phyloP scores from a whole-genome alignment of 2,329 filamentous ascomycete species.

The Talaromyces islandicus region DNA sequence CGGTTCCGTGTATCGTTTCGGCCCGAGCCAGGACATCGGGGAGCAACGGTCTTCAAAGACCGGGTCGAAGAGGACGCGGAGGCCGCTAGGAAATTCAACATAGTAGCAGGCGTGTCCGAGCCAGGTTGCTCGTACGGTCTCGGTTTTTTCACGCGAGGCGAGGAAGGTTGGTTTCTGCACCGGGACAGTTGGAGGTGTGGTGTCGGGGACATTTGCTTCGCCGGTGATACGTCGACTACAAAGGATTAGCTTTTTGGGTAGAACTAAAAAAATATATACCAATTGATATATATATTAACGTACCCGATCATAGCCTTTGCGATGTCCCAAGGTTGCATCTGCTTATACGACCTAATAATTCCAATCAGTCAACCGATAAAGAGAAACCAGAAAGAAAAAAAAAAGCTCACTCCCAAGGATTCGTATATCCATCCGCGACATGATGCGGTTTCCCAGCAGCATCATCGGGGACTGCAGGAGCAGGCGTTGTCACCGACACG shows the following conservation, averaged over 20 bases:
- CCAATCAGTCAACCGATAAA: not conserved
- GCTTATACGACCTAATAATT: not conserved
- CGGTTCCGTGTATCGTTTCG: constrained; percentile 70
- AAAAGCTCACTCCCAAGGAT: constrained; percentile 41
- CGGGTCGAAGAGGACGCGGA: constrained; percentile 88
- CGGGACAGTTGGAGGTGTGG: constrained; percentile 58
- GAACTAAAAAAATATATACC: not conserved
- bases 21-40: constrained; percentile 63
- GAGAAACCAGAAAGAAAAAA: constrained; percentile 19
- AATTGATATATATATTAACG: not conserved
- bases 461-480: constrained; percentile 31
- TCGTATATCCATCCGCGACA: constrained; percentile 31
- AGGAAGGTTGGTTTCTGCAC: constrained; percentile 65
- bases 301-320: constrained; percentile 6
- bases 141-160: constrained; percentile 50
- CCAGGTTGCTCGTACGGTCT: constrained; percentile 73
- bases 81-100: constrained; percentile 78
- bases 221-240: constrained; percentile 43
- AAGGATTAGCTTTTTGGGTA: not conserved
- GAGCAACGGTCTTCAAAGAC: constrained; percentile 86
- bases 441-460: constrained; percentile 36
- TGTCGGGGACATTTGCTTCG: constrained; percentile 52
- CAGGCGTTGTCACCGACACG: constrained; percentile 27
- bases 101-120: constrained; percentile 92
- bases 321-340: not conserved